Evolutionary conservation across 1,284 basidiomycete species (phyloP).

Genomic region (Pholiota adiposa): DNA sequence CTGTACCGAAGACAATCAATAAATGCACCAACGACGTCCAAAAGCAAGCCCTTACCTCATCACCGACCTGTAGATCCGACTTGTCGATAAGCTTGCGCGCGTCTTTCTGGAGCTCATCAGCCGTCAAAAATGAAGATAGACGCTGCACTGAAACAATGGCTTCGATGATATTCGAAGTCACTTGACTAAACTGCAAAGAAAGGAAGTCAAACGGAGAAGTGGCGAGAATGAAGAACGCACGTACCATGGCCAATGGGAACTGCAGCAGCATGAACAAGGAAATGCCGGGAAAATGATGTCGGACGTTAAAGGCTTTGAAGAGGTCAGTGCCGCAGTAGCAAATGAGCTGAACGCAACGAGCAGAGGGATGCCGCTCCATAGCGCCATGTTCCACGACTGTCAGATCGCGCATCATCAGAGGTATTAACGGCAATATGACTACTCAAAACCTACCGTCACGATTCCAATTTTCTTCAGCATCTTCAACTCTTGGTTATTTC

Average conservation of each 20-base stretch:
- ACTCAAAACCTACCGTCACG: slow-evolving; percentile 51
- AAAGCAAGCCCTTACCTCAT: slow-evolving; percentile 48
- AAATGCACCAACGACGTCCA: background rate
- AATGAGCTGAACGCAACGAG: slow-evolving; percentile 91
- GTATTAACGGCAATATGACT: background rate
- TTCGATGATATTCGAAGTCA: slow-evolving; percentile 81
- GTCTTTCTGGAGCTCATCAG: slow-evolving; percentile 82
- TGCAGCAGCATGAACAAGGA: slow-evolving; percentile 90
- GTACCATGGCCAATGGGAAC: slow-evolving; percentile 87
- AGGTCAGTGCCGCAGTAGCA: slow-evolving; percentile 76
- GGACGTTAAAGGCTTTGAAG: slow-evolving; percentile 77
- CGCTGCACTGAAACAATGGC: slow-evolving; percentile 87
- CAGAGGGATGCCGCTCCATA: slow-evolving; percentile 74
- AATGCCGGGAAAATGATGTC: slow-evolving; percentile 96
- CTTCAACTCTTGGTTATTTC: slow-evolving; percentile 86
- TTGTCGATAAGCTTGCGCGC: slow-evolving; percentile 61
- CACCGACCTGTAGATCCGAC: slow-evolving; percentile 54
- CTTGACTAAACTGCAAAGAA: slow-evolving; percentile 60
- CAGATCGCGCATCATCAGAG: background rate
- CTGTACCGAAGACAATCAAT: slow-evolving; percentile 25
- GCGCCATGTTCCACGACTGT: slow-evolving; percentile 60
- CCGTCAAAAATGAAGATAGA: slow-evolving; percentile 76
- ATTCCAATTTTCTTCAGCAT: slow-evolving; percentile 86
- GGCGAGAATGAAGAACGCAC: slow-evolving; percentile 6
- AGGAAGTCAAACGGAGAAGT: background rate